Percentiles rank a stretch among this genome's conserved stretches.
Conservation (phyloP, 371 early-diverging fungal species). For the Mortierella sp. region DNA sequence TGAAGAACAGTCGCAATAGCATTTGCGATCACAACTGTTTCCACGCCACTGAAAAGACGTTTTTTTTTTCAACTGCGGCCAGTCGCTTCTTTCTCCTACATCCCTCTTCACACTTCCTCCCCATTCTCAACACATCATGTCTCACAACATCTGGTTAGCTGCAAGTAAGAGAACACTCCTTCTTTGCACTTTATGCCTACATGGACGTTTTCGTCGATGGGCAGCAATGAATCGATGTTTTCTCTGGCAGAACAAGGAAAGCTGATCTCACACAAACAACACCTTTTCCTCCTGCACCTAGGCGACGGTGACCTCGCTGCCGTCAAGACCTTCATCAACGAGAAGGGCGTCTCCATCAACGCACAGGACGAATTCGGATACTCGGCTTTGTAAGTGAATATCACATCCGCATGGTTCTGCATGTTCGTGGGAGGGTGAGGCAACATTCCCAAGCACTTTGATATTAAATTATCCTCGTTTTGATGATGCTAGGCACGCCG, state of each 20-base stretch:
- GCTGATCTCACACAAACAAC: neutral
- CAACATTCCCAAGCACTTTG: neutral
- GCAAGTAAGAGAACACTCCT: conserved; percentile 38
- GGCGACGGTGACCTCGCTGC: conserved; percentile 60
- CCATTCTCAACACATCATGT: conserved; percentile 21
- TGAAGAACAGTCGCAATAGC: conserved; percentile 4
- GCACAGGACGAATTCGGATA: conserved; percentile 81
- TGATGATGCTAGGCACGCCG: conserved; percentile 68
- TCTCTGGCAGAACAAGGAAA: neutral
- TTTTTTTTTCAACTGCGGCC: neutral
- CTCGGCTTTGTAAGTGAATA: conserved; percentile 70
- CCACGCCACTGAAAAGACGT: conserved; percentile 38
- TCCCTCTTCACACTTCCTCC: neutral
- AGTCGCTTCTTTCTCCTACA: neutral
- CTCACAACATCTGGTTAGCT: conserved; percentile 60
- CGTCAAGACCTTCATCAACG: conserved; percentile 60
- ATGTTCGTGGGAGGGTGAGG: too few relatives aligned
- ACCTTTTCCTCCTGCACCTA: conserved; percentile 5
- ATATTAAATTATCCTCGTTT: neutral
- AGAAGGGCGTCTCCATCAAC: conserved; percentile 65
- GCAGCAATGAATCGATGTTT: neutral
- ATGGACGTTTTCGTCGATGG: neutral
- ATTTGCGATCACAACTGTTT: conserved; percentile 17
- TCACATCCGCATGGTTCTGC: neutral
- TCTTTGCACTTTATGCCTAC: too few relatives aligned